Evolutionary conservation across 2,329 filamentous ascomycete species (phyloP), one percentile per base, ranked within the genome.

Genomic region (Lecanicillium sp.): DNA sequence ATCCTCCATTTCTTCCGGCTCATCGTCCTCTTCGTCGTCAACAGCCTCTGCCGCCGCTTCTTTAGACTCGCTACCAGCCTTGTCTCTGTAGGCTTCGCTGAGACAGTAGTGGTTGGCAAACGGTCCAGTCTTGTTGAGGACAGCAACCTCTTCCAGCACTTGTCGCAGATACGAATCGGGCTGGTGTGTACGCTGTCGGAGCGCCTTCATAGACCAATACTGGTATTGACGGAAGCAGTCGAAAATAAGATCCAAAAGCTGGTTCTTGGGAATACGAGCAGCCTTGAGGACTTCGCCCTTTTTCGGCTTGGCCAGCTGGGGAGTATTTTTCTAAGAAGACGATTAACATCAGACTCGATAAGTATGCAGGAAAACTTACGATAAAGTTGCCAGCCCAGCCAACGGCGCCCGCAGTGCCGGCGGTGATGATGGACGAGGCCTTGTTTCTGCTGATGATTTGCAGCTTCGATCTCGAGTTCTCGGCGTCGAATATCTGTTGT

Each of bases 151-250:
- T 45, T 89, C 83, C 48, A 98, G 65, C 1, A 81, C 83, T 56
- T 92, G 78, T 39, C 90, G 87, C 45, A 98, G 75, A 59, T 89
- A 96, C n/a, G 83, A 80, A 57, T 96, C 92, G 2, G 92, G 92
- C 63, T 98, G 92, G 43, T 81, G 76, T 29, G 94, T 75, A 44
- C 74, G 68, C 36, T 78, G 71, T 46, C 87, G 86, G 49, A 98
- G 75, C 5, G 83, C 78, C 55, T 86, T 89, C 71, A 96, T 85
- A n/a, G 84, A 80, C 89, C 90, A 98, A 62, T 92, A 96, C 51
- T 82, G 80, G 70, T 84, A 94, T 52, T 83, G 70, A 41, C 81
- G 77, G 77, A 95, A 98, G 56, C 81, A 83, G 35, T 74, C 66
- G 67, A 90, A 88, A 44, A 98, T 80, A 47, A 78, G 74, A 63